Conservation (phyloP, 2,329 filamentous ascomycete species). For the Pyrenophora seminiperda region DNA sequence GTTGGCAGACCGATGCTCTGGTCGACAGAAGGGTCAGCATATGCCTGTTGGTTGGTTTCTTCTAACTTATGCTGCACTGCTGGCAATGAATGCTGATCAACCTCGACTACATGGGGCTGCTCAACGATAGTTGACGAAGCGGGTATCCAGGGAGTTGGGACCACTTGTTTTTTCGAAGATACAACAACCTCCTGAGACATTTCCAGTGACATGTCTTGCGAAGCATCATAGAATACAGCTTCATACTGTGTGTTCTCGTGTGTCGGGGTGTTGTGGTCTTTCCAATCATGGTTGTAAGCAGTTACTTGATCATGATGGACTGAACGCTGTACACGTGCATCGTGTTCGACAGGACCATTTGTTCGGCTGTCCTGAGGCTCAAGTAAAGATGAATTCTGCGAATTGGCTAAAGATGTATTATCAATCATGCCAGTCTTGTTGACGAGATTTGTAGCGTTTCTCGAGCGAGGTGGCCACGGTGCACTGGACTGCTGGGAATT, state of each 20-base stretch:
- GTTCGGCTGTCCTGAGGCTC: neutral
- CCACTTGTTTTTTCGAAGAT: neutral
- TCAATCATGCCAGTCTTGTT: neutral
- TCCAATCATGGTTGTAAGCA: neutral
- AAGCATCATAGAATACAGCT: neutral
- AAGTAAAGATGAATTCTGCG: neutral
- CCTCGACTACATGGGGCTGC: neutral
- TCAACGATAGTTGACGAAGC: neutral
- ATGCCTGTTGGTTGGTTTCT: neutral
- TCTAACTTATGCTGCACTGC: neutral
- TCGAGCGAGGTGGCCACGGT: conserved; percentile 7
- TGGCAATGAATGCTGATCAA: neutral
- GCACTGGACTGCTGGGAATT: conserved; percentile 4
- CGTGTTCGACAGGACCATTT: neutral
- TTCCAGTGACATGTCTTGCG: neutral
- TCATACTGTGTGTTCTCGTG: neutral
- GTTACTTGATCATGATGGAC: neutral
- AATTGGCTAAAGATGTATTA: too few relatives aligned
- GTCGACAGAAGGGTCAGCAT: neutral
- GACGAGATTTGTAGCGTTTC: neutral
- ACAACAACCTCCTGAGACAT: neutral
- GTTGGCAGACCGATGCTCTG: neutral
- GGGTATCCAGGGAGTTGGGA: neutral
- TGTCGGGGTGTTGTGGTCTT: neutral
- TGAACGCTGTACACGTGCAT: neutral